Evolutionary conservation across 2,329 filamentous ascomycete species (phyloP).

Genomic region (Trichoderma sp.): DNA sequence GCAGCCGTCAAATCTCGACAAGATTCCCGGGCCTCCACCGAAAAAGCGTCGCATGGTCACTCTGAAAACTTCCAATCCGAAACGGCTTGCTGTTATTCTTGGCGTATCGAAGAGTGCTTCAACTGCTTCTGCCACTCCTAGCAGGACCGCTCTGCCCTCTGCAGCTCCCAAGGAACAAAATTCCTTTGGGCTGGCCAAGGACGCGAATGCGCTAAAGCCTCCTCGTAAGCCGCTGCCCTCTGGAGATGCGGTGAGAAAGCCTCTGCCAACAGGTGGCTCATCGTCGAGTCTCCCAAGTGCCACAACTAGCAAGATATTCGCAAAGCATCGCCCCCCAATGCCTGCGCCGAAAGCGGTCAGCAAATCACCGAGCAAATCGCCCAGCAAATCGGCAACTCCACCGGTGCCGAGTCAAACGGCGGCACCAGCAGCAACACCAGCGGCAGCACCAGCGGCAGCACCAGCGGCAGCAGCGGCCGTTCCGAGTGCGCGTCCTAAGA

Average conservation of each 20-base stretch:
- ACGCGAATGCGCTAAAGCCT: slow-evolving; percentile 35
- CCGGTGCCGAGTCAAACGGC: slow-evolving; percentile 18
- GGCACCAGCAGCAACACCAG: slow-evolving; percentile 28
- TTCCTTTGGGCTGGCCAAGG: slow-evolving; percentile 26
- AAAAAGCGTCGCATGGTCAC: slow-evolving; percentile 39
- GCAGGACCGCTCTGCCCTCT: slow-evolving; percentile 35
- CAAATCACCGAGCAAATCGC: slow-evolving; percentile 22
- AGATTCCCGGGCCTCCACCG: background rate
- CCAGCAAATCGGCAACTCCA: slow-evolving; percentile 26
- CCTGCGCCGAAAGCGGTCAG: slow-evolving; percentile 20
- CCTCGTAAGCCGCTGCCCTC: slow-evolving; percentile 32
- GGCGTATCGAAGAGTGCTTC: slow-evolving; percentile 25
- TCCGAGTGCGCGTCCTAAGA: slow-evolving; percentile 32
- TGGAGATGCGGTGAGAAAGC: slow-evolving; percentile 29
- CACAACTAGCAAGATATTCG: slow-evolving; percentile 28
- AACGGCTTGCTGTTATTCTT: slow-evolving; percentile 36
- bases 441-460: slow-evolving; percentile 20
- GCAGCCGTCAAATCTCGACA: slow-evolving; percentile 23
- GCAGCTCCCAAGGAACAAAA: slow-evolving; percentile 29
- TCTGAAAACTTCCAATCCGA: slow-evolving; percentile 35
- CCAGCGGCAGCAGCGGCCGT: slow-evolving; percentile 26
- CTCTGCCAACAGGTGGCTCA: slow-evolving; percentile 32
- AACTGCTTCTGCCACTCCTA: slow-evolving; percentile 20
- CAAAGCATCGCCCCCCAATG: slow-evolving; percentile 26
- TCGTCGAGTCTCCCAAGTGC: slow-evolving; percentile 25